A percentile compares a stretch with the other conserved stretches of the same genome.
phyloP scores from a whole-genome alignment of 495 filamentous ascomycete species.

The Parachaetomium inaequale region DNA sequence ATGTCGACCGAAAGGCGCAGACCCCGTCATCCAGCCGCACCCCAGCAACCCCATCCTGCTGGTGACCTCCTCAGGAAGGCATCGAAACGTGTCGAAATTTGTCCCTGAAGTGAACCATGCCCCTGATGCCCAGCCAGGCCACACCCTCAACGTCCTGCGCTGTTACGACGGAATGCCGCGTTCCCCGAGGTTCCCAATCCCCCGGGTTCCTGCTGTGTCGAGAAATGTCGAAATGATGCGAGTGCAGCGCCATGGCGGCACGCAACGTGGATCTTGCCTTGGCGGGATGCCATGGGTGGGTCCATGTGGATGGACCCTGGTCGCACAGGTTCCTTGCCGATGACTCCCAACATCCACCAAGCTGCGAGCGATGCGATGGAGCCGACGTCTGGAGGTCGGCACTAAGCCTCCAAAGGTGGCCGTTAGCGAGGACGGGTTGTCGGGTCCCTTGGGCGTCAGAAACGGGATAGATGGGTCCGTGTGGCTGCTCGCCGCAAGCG shows the following conservation, averaged over 20 bases:
- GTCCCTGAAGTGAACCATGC: neutral
- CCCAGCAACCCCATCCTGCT: neutral
- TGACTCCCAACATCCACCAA: neutral
- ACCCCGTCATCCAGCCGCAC: neutral
- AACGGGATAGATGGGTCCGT: neutral
- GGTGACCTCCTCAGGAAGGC: too few species aligned
- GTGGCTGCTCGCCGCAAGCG: neutral
- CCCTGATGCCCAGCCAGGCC: neutral
- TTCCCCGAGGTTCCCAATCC: neutral
- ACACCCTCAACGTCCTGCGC: neutral
- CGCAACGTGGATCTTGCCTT: neutral
- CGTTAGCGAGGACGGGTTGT: neutral
- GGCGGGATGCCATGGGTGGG: neutral
- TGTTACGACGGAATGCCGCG: neutral
- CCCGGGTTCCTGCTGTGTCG: too few species aligned
- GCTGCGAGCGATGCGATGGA: neutral
- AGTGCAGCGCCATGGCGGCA: constrained; percentile 1
- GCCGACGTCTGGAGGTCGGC: neutral
- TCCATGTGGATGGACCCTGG: neutral
- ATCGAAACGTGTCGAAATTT: too few species aligned
- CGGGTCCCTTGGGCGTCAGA: neutral
- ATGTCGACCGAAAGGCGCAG: constrained; percentile 17
- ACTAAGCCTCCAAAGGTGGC: constrained; percentile 14
- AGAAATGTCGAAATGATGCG: neutral
- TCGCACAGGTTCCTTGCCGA: neutral